Conservation (phyloP, 1,139 yeast species). For the Yamadazyma atmosphaerica region DNA sequence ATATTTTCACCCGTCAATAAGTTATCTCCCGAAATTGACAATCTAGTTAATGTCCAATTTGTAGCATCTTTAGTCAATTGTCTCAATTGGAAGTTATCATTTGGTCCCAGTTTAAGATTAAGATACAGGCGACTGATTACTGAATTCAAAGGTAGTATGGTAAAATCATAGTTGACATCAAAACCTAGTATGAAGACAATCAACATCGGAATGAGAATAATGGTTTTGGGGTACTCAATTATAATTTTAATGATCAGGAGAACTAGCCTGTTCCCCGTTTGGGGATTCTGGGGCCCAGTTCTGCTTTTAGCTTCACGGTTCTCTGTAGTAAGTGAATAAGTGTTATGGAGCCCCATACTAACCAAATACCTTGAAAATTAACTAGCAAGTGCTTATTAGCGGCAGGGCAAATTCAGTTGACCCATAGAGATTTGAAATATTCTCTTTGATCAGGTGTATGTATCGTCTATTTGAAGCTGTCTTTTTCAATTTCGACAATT, state of each 20-base stretch:
- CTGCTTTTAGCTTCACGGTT: neutral
- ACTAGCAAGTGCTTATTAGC: neutral
- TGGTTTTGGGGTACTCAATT: constrained; percentile 11
- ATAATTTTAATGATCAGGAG: constrained; percentile 2
- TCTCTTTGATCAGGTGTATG: no score
- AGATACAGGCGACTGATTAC: neutral
- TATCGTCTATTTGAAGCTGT: no score
- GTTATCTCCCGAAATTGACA: constrained; percentile 13
- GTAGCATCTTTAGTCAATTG: constrained; percentile 4
- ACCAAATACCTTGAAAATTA: no score
- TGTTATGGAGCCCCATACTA: no score
- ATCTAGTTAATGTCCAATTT: constrained; percentile 5
- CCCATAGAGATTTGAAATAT: no score
- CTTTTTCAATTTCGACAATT: no score
- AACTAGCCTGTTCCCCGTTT: neutral
- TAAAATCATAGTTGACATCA: constrained; percentile 24
- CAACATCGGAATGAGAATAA: constrained; percentile 53
- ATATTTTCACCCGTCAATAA: constrained; percentile 20
- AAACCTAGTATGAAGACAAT: constrained; percentile 53
- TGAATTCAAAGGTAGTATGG: constrained; percentile 18
- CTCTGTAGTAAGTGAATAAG: neutral
- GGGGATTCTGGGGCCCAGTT: neutral
- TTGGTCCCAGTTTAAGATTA: neutral
- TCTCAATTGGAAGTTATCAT: constrained; percentile 4
- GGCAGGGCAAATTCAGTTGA: no score